Conservation (phyloP, 441 rosid genomes). For the Gossypium schwendimanii region DNA sequence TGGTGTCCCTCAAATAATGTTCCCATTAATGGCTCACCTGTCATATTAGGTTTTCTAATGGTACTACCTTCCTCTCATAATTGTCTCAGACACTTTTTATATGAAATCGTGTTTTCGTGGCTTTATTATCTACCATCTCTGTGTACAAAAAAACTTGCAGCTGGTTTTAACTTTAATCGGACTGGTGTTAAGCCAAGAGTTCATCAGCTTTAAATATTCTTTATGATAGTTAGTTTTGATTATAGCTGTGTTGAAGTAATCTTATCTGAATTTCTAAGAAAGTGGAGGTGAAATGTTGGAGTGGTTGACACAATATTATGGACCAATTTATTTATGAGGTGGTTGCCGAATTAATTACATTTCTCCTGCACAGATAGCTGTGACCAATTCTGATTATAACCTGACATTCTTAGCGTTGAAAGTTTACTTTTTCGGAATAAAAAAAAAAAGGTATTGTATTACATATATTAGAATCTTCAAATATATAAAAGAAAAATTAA, state of each 20-base stretch:
- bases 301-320: background rate
- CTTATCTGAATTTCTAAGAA: slow-evolving; percentile 3
- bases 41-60: background rate
- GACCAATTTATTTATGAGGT: slow-evolving; percentile 24
- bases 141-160: background rate
- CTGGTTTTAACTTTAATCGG: background rate
- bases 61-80: background rate
- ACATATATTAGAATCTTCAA: no score
- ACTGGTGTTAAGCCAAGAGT: background rate
- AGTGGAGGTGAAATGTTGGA: slow-evolving; percentile 11
- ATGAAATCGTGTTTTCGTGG: background rate
- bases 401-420: slow-evolving; percentile 3
- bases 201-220: background rate
- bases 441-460: no score
- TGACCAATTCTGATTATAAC: slow-evolving; percentile 6
- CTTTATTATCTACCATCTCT: background rate
- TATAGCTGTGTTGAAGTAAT: background rate
- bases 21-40: slow-evolving; percentile 23
- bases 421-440: no score
- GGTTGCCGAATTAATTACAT: slow-evolving; percentile 22
- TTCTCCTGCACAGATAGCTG: slow-evolving; percentile 4
- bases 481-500: no score
- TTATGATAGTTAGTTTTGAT: background rate
- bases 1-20: slow-evolving; percentile 17
- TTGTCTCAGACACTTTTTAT: background rate